Evolutionary conservation across 2,329 filamentous ascomycete species (phyloP).

Genomic region (Didymella segeticola): DNA sequence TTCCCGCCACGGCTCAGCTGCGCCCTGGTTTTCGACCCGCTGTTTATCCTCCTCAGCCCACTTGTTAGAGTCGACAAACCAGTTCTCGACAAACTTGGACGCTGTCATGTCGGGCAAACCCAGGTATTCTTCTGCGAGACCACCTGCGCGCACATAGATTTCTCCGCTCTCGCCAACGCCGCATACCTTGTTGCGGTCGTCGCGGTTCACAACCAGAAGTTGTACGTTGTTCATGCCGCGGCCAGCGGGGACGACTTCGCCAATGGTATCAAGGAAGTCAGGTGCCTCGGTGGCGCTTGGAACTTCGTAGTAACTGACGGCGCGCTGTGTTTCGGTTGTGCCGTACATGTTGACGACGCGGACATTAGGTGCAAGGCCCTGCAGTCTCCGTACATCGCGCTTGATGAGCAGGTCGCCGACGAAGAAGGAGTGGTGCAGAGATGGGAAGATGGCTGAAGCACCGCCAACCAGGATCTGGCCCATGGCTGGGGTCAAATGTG

Average conservation of each 20-base stretch:
- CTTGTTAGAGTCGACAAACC: slow-evolving; percentile 78
- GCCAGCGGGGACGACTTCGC: slow-evolving; percentile 82
- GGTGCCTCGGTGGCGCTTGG: slow-evolving; percentile 70
- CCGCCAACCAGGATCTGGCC: slow-evolving; percentile 92
- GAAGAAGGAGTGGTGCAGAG: slow-evolving; percentile 82
- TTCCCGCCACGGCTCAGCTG: slow-evolving; percentile 75
- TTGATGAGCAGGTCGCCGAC: slow-evolving; percentile 91
- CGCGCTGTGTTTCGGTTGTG: slow-evolving; percentile 82
- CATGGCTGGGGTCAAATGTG: slow-evolving; percentile 95
- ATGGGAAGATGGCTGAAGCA: slow-evolving; percentile 76
- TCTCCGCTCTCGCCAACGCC: slow-evolving; percentile 83
- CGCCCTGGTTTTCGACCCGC: slow-evolving; percentile 53
- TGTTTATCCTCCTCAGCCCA: slow-evolving; percentile 72
- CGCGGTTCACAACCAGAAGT: slow-evolving; percentile 29
- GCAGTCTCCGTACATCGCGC: slow-evolving; percentile 78
- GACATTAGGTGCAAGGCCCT: slow-evolving; percentile 75
- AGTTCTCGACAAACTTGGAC: slow-evolving; percentile 82
- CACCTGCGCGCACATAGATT: slow-evolving; percentile 81
- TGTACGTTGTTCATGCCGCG: slow-evolving; percentile 90
- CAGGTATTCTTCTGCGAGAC: slow-evolving; percentile 82
- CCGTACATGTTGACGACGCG: slow-evolving; percentile 87
- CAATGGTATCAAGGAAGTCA: slow-evolving; percentile 67
- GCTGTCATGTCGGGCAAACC: slow-evolving; percentile 66
- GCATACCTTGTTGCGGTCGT: slow-evolving; percentile 66
- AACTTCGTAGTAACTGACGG: slow-evolving; percentile 84